Evolutionary conservation across 306 rosid genomes (phyloP).

Genomic region (Crataegus laevigata): DNA sequence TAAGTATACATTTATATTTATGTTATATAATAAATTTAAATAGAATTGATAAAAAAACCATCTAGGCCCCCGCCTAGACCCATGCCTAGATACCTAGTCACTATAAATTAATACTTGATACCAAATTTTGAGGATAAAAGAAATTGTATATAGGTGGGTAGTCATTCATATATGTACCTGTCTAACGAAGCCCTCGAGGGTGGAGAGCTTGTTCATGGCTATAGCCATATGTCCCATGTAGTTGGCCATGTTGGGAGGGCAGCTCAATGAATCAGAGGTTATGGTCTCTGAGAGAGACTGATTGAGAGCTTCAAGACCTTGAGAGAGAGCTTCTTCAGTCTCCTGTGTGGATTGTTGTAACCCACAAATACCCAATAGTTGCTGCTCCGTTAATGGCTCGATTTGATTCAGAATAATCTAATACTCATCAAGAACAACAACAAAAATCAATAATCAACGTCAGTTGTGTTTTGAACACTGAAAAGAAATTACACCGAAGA

Average conservation of each 20-base stretch:
- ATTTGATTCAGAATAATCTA: slow-evolving; percentile 65
- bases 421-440: not conserved
- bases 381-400: slow-evolving; percentile 91
- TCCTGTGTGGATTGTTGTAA: slow-evolving; percentile 88
- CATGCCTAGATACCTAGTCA: too few species aligned
- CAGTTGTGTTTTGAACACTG: not conserved
- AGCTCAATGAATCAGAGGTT: slow-evolving; percentile 63
- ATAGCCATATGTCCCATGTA: slow-evolving; percentile 96
- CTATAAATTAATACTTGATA: not conserved
- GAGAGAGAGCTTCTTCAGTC: slow-evolving; percentile 77
- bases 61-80: too few species aligned
- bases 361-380: slow-evolving; percentile 69
- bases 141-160: not conserved
- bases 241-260: slow-evolving; percentile 77
- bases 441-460: not conserved
- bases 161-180: slow-evolving; percentile 45
- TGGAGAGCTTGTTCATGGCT: slow-evolving; percentile 85
- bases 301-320: slow-evolving; percentile 74
- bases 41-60: too few species aligned
- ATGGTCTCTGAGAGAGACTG: slow-evolving; percentile 72
- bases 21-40: too few species aligned
- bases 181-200: slow-evolving; percentile 76
- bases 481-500: not conserved
- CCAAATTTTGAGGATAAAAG: not conserved
- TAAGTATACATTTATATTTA: too few species aligned